These are phyloP conservation scores for Aspergillus intermedius DNA, from an alignment of 2,329 filamentous ascomycete species.

Conservation along the genomic window DNA sequence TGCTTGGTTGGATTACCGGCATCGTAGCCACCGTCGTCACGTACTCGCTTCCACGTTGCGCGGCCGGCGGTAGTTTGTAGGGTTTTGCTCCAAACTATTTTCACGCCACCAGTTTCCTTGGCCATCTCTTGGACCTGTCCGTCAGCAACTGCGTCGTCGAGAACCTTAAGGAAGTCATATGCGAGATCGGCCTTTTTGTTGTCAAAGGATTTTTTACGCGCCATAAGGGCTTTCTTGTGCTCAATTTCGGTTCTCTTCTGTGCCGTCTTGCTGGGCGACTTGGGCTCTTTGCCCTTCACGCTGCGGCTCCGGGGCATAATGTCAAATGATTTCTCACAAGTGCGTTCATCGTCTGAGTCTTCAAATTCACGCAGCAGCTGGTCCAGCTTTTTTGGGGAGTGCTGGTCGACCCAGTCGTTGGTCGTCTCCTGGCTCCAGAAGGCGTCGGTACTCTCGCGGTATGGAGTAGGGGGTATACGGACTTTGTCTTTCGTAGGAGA, in stretches of 20 bases:
- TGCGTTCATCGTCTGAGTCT: slow-evolving; percentile 31
- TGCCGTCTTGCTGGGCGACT: slow-evolving; percentile 31
- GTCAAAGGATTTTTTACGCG: slow-evolving; percentile 48
- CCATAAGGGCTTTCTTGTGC: slow-evolving; percentile 28
- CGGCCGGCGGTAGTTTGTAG: slow-evolving; percentile 58
- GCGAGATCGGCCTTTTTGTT: slow-evolving; percentile 48
- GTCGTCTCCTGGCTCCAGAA: slow-evolving; percentile 50
- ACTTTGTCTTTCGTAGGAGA: slow-evolving; percentile 44
- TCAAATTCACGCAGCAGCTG: slow-evolving; percentile 27
- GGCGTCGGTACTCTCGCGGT: slow-evolving; percentile 45
- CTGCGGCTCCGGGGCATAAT: slow-evolving; percentile 5
- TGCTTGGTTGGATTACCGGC: slow-evolving; percentile 41
- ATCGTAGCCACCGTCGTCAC: background rate
- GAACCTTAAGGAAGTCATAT: slow-evolving; percentile 47
- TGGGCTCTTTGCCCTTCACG: slow-evolving; percentile 7
- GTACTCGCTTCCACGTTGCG: slow-evolving; percentile 64
- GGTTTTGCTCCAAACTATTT: slow-evolving; percentile 56
- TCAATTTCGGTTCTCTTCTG: slow-evolving; percentile 33
- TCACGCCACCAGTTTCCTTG: slow-evolving; percentile 50
- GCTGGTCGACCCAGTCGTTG: slow-evolving; percentile 50
- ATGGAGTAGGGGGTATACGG: slow-evolving; percentile 45
- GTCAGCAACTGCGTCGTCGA: slow-evolving; percentile 48
- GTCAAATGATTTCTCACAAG: slow-evolving; percentile 12
- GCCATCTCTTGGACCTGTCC: slow-evolving; percentile 46
- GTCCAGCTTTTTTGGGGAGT: slow-evolving; percentile 45